These are phyloP conservation scores for Hymenoscyphus occultus DNA, from an alignment of 2,329 filamentous ascomycete species.

Conservation along the genomic window DNA sequence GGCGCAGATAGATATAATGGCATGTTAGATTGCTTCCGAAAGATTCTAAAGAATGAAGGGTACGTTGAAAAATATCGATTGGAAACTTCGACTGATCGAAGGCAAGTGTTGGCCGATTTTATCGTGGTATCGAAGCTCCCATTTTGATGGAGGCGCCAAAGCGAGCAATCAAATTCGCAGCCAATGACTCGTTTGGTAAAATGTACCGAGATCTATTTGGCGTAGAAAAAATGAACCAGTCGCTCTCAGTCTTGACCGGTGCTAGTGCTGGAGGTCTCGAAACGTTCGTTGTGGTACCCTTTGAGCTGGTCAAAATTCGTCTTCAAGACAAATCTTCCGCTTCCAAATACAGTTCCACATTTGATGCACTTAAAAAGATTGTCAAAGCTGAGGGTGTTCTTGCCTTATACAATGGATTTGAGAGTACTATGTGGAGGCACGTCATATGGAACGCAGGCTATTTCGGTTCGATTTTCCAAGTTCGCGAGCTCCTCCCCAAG, in stretches of 20 bases:
- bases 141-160: constrained; percentile 98
- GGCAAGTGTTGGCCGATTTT: constrained; percentile 76
- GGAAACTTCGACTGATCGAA: constrained; percentile 14
- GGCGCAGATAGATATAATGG: constrained; percentile 88
- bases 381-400: constrained; percentile 78
- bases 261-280: constrained; percentile 94
- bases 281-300: constrained; percentile 94
- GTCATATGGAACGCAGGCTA: constrained; percentile 92
- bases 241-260: constrained; percentile 86
- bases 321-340: constrained; percentile 94
- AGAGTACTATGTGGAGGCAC: constrained; percentile 96
- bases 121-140: constrained; percentile 91
- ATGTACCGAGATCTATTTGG: constrained; percentile 89
- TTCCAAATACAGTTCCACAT: constrained; percentile 78
- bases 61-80: constrained; percentile 42
- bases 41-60: constrained; percentile 96
- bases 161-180: constrained; percentile 96
- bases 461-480: constrained; percentile 98
- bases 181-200: constrained; percentile 97
- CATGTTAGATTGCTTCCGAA: constrained; percentile 97
- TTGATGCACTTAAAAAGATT: constrained; percentile 79
- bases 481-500: constrained; percentile 77
- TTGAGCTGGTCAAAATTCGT: constrained; percentile 97
- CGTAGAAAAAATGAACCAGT: constrained; percentile 83
- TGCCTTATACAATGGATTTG: constrained; percentile 93